Evolutionary conservation across 2,329 filamentous ascomycete genomes (phyloP).

Genomic region (Drechslerella coelobrocha): DNA sequence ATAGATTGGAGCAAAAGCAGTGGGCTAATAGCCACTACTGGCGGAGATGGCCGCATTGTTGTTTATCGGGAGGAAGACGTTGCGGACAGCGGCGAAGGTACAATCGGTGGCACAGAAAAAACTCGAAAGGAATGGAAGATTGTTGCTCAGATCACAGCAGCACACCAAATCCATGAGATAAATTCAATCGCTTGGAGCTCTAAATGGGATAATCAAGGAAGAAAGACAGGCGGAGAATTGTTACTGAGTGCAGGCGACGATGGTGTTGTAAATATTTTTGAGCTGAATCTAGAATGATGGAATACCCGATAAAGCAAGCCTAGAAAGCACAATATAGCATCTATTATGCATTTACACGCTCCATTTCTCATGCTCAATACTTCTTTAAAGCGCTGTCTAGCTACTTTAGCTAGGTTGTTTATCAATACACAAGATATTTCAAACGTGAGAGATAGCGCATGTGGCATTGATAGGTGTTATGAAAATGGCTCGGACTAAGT

Average conservation of each 20-base stretch:
- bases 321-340: neutral
- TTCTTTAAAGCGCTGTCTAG: neutral
- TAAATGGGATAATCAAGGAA: slow-evolving; percentile 72
- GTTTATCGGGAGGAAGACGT: slow-evolving; percentile 72
- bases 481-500: no score
- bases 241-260: slow-evolving; percentile 92
- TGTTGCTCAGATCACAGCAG: slow-evolving; percentile 72
- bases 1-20: slow-evolving; percentile 80
- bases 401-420: neutral
- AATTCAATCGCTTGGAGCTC: slow-evolving; percentile 91
- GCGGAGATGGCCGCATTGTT: slow-evolving; percentile 82
- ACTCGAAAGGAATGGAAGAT: slow-evolving; percentile 69
- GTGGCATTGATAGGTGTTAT: no score
- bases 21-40: slow-evolving; percentile 83
- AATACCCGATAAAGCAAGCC: neutral
- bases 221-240: slow-evolving; percentile 71
- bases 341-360: neutral
- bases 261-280: slow-evolving; percentile 85
- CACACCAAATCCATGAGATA: slow-evolving; percentile 90
- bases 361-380: neutral
- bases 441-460: neutral
- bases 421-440: neutral
- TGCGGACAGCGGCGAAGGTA: slow-evolving; percentile 51
- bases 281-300: slow-evolving; percentile 58
- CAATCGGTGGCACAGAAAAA: slow-evolving; percentile 53